These are phyloP conservation scores for Solioccasus polychromus DNA, from an alignment of 768 basidiomycete genomes.

Conservation along the genomic window DNA sequence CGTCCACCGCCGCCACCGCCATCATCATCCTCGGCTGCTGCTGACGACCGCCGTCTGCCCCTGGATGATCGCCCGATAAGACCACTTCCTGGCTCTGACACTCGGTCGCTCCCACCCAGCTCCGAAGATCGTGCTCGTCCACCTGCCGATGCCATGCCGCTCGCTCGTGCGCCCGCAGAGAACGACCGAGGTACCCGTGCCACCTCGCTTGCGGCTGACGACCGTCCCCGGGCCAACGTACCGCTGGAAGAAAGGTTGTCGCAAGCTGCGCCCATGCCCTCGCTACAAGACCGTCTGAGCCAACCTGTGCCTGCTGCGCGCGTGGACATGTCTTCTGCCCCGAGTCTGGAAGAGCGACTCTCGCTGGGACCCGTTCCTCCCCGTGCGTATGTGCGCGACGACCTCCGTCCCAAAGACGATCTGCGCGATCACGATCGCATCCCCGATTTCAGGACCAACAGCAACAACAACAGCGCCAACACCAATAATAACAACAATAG, in stretches of 20 bases:
- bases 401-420: conserved; percentile 31
- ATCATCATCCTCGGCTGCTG: too few relatives aligned
- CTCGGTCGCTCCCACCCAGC: conserved; percentile 10
- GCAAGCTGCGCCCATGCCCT: conserved; percentile 31
- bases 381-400: conserved; percentile 20
- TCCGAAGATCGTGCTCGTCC: conserved; percentile 23
- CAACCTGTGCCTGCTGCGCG: conserved; percentile 28
- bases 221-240: conserved; percentile 24
- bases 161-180: conserved; percentile 13
- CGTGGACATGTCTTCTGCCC: conserved; percentile 25
- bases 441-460: conserved; percentile 25
- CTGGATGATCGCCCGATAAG: conserved; percentile 34
- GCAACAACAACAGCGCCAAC: too few relatives aligned
- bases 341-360: conserved; percentile 42
- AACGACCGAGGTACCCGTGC: conserved; percentile 29
- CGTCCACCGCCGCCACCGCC: conserved; percentile 15
- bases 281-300: conserved; percentile 38
- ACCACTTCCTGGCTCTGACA: conserved; percentile 23
- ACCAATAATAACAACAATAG: too few relatives aligned
- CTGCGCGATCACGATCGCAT: conserved; percentile 27
- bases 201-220: conserved; percentile 21
- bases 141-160: conserved; percentile 18
- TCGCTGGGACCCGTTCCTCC: conserved; percentile 32
- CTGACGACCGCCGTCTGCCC: conserved; percentile 24
- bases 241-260: conserved; percentile 41